Evolutionary conservation across 306 rosid genomes (phyloP).

Genomic region (Fagus sylvatica): DNA sequence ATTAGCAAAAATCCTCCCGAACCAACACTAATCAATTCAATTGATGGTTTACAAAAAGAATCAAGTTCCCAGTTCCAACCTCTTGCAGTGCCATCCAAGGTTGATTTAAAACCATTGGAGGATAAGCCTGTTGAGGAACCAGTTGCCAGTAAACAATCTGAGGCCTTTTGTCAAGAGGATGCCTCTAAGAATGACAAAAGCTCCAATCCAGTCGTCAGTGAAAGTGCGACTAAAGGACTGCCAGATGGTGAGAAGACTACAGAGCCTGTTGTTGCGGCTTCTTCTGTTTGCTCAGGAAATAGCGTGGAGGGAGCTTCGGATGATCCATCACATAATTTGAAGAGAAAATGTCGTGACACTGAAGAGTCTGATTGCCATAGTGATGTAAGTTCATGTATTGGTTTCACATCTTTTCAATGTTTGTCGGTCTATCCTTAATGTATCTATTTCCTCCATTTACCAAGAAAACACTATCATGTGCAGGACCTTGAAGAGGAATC

Average conservation of each 20-base stretch:
- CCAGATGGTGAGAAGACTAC: constrained; percentile 41
- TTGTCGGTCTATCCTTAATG: constrained; percentile 9
- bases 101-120: constrained; percentile 41
- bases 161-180: constrained; percentile 46
- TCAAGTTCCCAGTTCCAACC: constrained; percentile 36
- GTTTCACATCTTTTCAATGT: constrained; percentile 19
- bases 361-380: constrained; percentile 87
- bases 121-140: constrained; percentile 52
- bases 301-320: constrained; percentile 55
- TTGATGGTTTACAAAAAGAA: constrained; percentile 41
- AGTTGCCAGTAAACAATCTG: constrained; percentile 42
- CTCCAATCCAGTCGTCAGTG: constrained; percentile 44
- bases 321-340: constrained; percentile 36
- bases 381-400: constrained; percentile 62
- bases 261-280: constrained; percentile 61
- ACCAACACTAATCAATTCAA: constrained; percentile 37
- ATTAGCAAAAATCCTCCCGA: constrained; percentile 43
- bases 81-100: constrained; percentile 43
- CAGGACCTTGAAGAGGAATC: constrained; percentile 81
- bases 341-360: constrained; percentile 59
- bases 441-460: constrained; percentile 25
- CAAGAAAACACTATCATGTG: constrained; percentile 35
- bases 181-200: constrained; percentile 45
- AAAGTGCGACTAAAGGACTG: constrained; percentile 35
- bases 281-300: constrained; percentile 80